Conservation (phyloP, 2,329 filamentous ascomycete species). For the Scedosporium apiospermum region DNA sequence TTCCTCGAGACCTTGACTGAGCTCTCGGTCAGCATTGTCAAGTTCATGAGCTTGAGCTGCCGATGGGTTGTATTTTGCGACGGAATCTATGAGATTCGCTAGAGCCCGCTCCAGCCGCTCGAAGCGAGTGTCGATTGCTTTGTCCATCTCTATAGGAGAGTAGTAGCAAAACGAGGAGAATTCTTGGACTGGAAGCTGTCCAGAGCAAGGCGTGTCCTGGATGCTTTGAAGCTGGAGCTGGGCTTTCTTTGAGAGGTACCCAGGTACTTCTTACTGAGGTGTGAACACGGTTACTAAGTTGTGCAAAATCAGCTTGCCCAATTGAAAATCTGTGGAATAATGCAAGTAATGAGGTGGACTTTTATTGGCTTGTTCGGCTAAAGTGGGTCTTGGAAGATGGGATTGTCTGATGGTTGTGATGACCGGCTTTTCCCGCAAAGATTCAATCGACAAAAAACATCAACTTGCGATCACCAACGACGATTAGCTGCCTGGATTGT, state of each 20-base stretch:
- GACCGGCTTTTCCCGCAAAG: constrained; percentile 7
- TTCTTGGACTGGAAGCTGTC: neutral
- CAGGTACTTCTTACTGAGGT: too few species aligned
- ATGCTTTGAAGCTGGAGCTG: too few species aligned
- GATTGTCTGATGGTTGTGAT: neutral
- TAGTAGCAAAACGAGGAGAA: neutral
- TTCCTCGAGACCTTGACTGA: constrained; percentile 56
- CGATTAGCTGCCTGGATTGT: constrained; percentile 18
- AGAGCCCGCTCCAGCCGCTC: constrained; percentile 59
- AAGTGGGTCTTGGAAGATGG: neutral
- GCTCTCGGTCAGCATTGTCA: constrained; percentile 57
- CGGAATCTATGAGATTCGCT: constrained; percentile 63
- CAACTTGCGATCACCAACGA: constrained; percentile 25
- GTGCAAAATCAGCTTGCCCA: neutral
- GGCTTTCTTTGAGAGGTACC: too few species aligned
- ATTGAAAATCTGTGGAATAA: neutral
- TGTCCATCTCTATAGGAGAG: constrained; percentile 41
- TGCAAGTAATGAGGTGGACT: neutral
- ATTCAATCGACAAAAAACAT: constrained; percentile 8
- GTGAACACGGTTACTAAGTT: neutral
- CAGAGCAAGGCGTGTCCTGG: too few species aligned
- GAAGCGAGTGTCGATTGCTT: constrained; percentile 51
- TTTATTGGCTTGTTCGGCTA: constrained; percentile 10
- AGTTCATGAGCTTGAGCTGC: constrained; percentile 58
- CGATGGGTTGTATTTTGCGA: constrained; percentile 74